These are phyloP conservation scores for Gardenia jasminoides DNA, from an alignment of 257 asterid genomes.

Conservation along the genomic window DNA sequence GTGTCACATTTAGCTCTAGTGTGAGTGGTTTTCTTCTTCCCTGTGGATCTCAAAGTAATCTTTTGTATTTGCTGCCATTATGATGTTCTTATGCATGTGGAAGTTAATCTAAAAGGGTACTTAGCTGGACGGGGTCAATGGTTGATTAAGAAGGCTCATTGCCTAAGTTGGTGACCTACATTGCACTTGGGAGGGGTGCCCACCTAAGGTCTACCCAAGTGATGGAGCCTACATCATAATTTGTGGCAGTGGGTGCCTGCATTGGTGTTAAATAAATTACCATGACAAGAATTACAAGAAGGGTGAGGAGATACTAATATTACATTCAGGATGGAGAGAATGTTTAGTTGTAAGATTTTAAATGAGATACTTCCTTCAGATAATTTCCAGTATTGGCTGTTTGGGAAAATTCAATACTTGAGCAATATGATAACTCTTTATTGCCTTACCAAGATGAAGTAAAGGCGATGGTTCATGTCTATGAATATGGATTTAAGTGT, in stretches of 20 bases:
- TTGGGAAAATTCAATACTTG: background rate
- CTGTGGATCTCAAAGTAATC: background rate
- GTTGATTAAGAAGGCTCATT: too few species aligned
- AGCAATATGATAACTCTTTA: background rate
- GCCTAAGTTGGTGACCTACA: too few species aligned
- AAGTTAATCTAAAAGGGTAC: background rate
- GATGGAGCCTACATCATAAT: too few species aligned
- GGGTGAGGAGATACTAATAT: too few species aligned
- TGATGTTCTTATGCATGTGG: slow-evolving; percentile 1
- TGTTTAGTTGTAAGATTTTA: background rate
- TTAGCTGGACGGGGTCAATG: too few species aligned
- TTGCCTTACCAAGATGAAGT: background rate
- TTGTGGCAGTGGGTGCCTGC: too few species aligned
- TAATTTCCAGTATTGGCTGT: background rate
- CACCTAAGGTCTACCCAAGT: too few species aligned
- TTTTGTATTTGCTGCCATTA: background rate
- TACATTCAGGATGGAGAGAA: background rate
- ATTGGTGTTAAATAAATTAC: background rate
- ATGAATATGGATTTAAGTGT: background rate
- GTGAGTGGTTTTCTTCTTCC: slow-evolving; percentile 50
- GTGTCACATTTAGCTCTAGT: slow-evolving; percentile 96
- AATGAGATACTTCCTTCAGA: background rate
- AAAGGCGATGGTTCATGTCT: background rate
- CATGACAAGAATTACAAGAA: background rate
- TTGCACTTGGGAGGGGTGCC: too few species aligned